Base-by-base conservation (phyloP, 2,329 filamentous ascomycete species). In the Phyllosticta capitalensis region DNA sequence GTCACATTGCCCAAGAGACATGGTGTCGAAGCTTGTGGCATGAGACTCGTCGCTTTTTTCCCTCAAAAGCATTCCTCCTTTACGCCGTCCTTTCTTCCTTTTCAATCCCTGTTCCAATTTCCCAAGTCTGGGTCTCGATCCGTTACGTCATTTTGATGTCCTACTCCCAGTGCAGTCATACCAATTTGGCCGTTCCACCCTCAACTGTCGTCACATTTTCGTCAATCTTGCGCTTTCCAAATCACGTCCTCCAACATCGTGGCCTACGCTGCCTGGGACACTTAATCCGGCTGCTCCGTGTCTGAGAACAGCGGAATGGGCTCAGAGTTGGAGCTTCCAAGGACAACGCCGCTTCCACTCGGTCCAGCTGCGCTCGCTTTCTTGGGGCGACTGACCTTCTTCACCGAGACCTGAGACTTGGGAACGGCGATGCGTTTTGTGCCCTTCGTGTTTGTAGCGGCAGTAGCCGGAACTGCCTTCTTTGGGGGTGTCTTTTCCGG, bases 401-500 rank as follows among this genome's bases (percentile, higher is more conserved):
- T 45, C 38, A 45, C 14, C 2, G n/a, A 1, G 1, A 19, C n/a
- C 38, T 5, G 38, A n/a, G 12, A n/a, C 17, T n/a, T n/a, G 38
- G 38, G 38, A 17, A 45, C 38, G n/a, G 14, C 14, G n/a, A n/a
- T n/a, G 5, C 14, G 38, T 45, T 45, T 45, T n/a, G 7, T 45
- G 38, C 3, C n/a, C n/a, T n/a, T n/a, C 38, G 17, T 45, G 38
- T 6, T n/a, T 17, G 38, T n/a, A n/a, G n/a, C n/a, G 5, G 17
- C 38, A 17, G 38, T 4, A n/a, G n/a, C n/a, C 1, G 4, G 14
- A 6, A n/a, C 3, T n/a, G 38, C n/a, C 54, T 49, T 52, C 53
- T 60, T 60, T 54, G 58, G 58, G 54, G 58, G 58, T 26, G 58
- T 60, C 54, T 60, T 60, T 17, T 49, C 54, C n/a, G 58, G 58